Evolutionary conservation across 768 basidiomycete genomes (phyloP).

Genomic region (Hebeloma cylindrosporum): DNA sequence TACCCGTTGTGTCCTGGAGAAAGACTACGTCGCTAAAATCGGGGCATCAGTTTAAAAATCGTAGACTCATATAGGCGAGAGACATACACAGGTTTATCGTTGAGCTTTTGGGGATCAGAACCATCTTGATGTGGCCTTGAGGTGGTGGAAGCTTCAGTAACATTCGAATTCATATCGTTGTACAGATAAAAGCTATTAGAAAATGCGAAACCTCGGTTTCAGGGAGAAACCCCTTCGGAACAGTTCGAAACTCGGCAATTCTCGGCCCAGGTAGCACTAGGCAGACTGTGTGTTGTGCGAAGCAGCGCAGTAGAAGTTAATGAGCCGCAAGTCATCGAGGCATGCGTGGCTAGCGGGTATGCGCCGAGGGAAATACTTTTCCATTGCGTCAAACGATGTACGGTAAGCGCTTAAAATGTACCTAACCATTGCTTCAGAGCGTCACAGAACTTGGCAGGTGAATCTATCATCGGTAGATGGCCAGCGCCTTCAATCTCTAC

Average conservation of each 20-base stretch:
- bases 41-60: not conserved
- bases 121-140: conserved; percentile 1
- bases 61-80: not conserved
- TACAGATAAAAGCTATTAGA: no score
- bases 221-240: no score
- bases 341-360: no score
- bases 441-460: conserved; percentile 40
- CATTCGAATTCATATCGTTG: no score
- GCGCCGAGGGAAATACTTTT: no score
- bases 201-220: no score
- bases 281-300: no score
- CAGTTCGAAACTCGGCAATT: no score
- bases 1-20: conserved; percentile 52
- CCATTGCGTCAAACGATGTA: not conserved
- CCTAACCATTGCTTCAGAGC: conserved; percentile 23
- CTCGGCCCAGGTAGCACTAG: no score
- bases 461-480: conserved; percentile 55
- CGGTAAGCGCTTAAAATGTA: not conserved
- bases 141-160: no score
- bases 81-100: conserved; percentile 16
- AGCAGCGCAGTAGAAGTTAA: no score
- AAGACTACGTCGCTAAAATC: conserved; percentile 52
- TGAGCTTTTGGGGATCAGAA: not conserved
- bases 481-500: conserved; percentile 39
- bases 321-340: no score